Evolutionary conservation across 1,139 yeast species (phyloP).

Genomic region (Groenewaldozyma sp.): DNA sequence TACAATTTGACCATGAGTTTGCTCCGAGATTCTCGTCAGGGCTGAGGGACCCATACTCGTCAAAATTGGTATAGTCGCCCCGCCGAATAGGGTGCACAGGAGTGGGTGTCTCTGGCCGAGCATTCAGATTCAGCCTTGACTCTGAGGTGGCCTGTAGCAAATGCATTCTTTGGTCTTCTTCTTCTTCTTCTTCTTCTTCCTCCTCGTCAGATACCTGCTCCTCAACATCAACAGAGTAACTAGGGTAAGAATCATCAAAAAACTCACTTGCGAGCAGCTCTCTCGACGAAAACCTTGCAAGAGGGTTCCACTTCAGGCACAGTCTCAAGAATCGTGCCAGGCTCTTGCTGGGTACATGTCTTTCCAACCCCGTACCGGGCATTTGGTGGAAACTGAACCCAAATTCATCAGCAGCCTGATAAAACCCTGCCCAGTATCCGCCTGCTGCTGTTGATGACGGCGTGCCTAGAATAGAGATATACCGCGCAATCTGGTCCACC

Average conservation of each 20-base stretch:
- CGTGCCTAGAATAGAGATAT: slow-evolving; percentile 55
- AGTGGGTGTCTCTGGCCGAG: neutral
- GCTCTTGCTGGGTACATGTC: neutral
- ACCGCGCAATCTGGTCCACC: slow-evolving; percentile 56
- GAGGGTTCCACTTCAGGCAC: slow-evolving; percentile 46
- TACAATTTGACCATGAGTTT: too few species aligned
- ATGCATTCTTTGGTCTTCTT: too few species aligned
- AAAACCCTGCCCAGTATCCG: slow-evolving; percentile 22
- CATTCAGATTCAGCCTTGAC: too few species aligned
- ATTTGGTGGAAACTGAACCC: neutral
- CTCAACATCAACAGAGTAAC: too few species aligned
- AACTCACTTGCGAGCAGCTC: slow-evolving; percentile 61
- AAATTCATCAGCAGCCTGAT: slow-evolving; percentile 4
- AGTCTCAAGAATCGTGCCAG: slow-evolving; percentile 10
- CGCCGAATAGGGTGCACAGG: too few species aligned
- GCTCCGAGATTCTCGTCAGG: too few species aligned
- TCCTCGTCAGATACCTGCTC: too few species aligned
- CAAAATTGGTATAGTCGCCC: too few species aligned
- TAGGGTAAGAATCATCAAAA: slow-evolving; percentile 19
- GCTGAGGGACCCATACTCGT: too few species aligned
- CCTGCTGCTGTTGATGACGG: slow-evolving; percentile 22
- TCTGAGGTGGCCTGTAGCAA: too few species aligned
- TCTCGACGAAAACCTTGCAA: slow-evolving; percentile 51
- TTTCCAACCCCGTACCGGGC: neutral
- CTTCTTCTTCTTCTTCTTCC: too few species aligned